Conservation (phyloP, 148 eudicot genomes). For the Chenopodium quinoa region DNA sequence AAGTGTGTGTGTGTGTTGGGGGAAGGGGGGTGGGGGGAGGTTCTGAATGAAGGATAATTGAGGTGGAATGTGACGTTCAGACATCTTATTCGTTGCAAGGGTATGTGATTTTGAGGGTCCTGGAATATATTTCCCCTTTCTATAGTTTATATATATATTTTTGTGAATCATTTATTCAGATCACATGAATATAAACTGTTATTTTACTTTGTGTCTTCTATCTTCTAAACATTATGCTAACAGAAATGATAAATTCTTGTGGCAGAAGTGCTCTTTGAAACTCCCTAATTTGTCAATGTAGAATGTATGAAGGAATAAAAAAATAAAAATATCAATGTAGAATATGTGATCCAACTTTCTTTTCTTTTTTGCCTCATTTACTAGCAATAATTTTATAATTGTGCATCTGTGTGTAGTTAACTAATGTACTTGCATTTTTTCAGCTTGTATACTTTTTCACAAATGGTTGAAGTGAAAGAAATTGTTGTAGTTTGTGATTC, state of each 20-base stretch:
- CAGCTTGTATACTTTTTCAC: constrained; percentile 76
- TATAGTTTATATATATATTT: not conserved
- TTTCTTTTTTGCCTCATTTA: not conserved
- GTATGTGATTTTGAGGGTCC: not conserved
- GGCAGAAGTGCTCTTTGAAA: not conserved
- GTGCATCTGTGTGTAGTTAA: constrained; percentile 17
- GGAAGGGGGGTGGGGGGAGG: too few species aligned
- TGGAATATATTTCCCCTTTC: not conserved
- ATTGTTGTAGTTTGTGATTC: constrained; percentile 98
- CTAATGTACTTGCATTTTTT: constrained; percentile 20
- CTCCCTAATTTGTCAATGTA: not conserved
- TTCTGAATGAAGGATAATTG: not conserved
- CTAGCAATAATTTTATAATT: constrained; percentile 3
- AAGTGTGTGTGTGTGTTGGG: not conserved
- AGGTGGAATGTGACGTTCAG: constrained; percentile 1
- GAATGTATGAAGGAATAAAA: too few species aligned
- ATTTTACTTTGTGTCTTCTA: not conserved
- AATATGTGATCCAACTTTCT: not conserved
- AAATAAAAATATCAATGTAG: not conserved
- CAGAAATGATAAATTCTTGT: too few species aligned
- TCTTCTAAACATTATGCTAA: too few species aligned
- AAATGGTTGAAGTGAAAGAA: constrained; percentile 77
- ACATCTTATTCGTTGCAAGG: not conserved
- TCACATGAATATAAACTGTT: not conserved
- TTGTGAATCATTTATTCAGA: not conserved